Evolutionary conservation across 192 early-diverging fungal species (phyloP).

Genomic region (Umbelopsis sp.): DNA sequence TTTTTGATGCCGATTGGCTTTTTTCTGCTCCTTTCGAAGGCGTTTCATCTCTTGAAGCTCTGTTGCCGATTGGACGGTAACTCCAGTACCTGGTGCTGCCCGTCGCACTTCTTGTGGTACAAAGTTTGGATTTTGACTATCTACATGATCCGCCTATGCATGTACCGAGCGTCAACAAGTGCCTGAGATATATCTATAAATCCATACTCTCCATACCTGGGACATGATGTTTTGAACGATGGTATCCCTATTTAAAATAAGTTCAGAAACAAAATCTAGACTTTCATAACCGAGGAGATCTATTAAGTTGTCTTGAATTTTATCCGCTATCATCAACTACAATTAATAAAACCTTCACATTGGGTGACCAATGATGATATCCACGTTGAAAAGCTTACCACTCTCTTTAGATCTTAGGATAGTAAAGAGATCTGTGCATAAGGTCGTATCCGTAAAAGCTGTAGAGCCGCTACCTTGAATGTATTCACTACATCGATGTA

Average conservation of each 20-base stretch:
- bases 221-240: constrained; percentile 67
- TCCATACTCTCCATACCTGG: constrained; percentile 34
- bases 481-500: constrained; percentile 59
- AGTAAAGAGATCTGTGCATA: constrained; percentile 73
- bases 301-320: constrained; percentile 66
- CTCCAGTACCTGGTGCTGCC: constrained; percentile 61
- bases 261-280: constrained; percentile 64
- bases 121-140: constrained; percentile 17
- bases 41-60: constrained; percentile 63
- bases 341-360: no score
- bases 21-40: constrained; percentile 69
- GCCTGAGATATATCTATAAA: not conserved
- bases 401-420: constrained; percentile 60
- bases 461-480: constrained; percentile 38
- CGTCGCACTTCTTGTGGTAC: constrained; percentile 37
- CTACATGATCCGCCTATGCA: constrained; percentile 3
- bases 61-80: constrained; percentile 62
- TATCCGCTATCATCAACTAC: constrained; percentile 40
- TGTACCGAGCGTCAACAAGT: not conserved
- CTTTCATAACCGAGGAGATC: constrained; percentile 76
- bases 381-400: constrained; percentile 32
- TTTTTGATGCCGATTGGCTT: constrained; percentile 30
- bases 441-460: constrained; percentile 49
- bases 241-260: constrained; percentile 56
- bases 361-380: not conserved